These are phyloP conservation scores for Afroboletus lepidellus DNA, from an alignment of 1,284 basidiomycete species.

Conservation along the genomic window DNA sequence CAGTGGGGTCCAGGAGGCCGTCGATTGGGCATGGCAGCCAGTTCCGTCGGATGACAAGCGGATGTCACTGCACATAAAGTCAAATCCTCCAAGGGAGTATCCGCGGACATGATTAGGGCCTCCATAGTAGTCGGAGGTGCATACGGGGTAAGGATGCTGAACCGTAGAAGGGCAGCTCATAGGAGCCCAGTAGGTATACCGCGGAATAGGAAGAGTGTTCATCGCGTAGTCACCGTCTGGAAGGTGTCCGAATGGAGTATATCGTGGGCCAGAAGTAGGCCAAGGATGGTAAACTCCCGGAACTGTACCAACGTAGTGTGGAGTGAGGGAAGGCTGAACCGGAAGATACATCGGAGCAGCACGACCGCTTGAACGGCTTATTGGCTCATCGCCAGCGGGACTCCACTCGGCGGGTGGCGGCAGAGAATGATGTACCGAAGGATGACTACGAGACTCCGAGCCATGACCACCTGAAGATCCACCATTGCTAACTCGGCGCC, in stretches of 20 bases:
- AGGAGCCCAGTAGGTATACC: slow-evolving; percentile 42
- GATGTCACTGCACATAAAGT: slow-evolving; percentile 48
- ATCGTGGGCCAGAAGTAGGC: slow-evolving; percentile 35
- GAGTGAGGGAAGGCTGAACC: slow-evolving; percentile 50
- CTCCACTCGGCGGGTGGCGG: slow-evolving; percentile 81
- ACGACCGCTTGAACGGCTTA: slow-evolving; percentile 52
- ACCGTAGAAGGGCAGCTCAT: slow-evolving; percentile 39
- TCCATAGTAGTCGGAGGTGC: slow-evolving; percentile 48
- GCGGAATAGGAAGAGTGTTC: slow-evolving; percentile 24
- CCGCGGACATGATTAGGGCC: slow-evolving; percentile 54
- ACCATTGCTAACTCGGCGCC: slow-evolving; percentile 46
- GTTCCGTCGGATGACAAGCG: slow-evolving; percentile 44
- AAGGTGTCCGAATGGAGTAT: slow-evolving; percentile 28
- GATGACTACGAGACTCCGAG: slow-evolving; percentile 1
- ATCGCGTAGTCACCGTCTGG: slow-evolving; percentile 19
- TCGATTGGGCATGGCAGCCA: slow-evolving; percentile 36
- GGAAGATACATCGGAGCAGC: slow-evolving; percentile 59
- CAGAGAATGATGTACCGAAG: slow-evolving; percentile 30
- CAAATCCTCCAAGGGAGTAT: slow-evolving; percentile 57
- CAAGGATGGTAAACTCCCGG: slow-evolving; percentile 40
- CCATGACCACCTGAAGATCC: slow-evolving; percentile 6
- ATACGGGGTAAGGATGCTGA: slow-evolving; percentile 55
- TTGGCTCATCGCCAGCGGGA: slow-evolving; percentile 71
- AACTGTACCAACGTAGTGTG: slow-evolving; percentile 28
- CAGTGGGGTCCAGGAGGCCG: slow-evolving; percentile 42